phyloP scores from a whole-genome alignment of 495 filamentous ascomycete genomes.

The Penicillium mononematosum region DNA sequence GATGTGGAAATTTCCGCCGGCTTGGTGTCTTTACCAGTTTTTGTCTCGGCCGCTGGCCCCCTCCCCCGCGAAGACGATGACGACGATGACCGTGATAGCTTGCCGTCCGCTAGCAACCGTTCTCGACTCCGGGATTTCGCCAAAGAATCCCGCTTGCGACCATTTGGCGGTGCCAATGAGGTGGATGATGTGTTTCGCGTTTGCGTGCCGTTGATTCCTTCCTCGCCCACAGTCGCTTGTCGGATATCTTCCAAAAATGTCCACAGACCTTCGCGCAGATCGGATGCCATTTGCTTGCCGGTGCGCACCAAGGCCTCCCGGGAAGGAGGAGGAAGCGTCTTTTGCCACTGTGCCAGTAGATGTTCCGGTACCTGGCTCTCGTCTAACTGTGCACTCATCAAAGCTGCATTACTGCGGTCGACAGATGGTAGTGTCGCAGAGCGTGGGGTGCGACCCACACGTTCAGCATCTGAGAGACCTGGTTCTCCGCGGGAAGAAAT shows the following conservation, averaged over 20 bases:
- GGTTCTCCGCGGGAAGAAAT: constrained; percentile 7
- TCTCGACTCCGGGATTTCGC: constrained; percentile 41
- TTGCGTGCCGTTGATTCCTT: constrained; percentile 64
- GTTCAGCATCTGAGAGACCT: constrained; percentile 26
- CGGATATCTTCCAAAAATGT: constrained; percentile 94
- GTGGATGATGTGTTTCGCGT: constrained; percentile 35
- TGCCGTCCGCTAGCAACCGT: constrained; percentile 39
- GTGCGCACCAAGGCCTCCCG: constrained; percentile 61
- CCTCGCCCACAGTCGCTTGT: constrained; percentile 93
- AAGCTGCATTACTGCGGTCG: constrained; percentile 32
- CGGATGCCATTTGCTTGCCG: constrained; percentile 84
- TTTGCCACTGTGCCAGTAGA: constrained; percentile 40
- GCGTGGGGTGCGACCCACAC: constrained; percentile 42
- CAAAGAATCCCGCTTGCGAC: constrained; percentile 37
- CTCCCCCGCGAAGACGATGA: constrained; percentile 37
- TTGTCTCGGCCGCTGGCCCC: constrained; percentile 34
- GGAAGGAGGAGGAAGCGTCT: constrained; percentile 46
- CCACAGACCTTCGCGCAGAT: constrained; percentile 88
- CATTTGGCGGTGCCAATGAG: constrained; percentile 22
- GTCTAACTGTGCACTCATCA: constrained; percentile 22
- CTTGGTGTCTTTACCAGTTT: constrained; percentile 50
- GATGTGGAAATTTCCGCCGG: constrained; percentile 46
- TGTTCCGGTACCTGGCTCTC: constrained; percentile 35
- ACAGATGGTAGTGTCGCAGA: constrained; percentile 49
- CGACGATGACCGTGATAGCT: constrained; percentile 36